A percentile compares a stretch with the other conserved stretches of the same genome.
These are phyloP conservation scores for Arabidopsis arenosa DNA, from an alignment of 345 rosid genomes.

Conservation along the genomic window DNA sequence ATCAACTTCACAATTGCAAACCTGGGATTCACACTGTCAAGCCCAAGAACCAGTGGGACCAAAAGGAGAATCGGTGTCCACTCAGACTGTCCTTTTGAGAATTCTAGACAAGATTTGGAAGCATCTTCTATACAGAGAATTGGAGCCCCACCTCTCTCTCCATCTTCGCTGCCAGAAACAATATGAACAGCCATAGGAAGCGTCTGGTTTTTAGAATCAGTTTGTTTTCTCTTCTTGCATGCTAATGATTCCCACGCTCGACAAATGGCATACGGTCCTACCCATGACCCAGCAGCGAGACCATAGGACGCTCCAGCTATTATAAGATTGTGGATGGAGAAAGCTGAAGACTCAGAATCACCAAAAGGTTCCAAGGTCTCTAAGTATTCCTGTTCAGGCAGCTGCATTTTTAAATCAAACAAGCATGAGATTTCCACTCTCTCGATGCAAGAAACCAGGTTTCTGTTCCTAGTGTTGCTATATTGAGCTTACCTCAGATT, in stretches of 20 bases:
- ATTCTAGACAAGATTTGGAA: constrained; percentile 65
- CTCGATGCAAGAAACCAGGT: not conserved
- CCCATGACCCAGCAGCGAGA: constrained; percentile 99
- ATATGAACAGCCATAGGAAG: constrained; percentile 91
- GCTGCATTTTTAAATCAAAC: constrained; percentile 57
- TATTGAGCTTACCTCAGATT: constrained; percentile 52
- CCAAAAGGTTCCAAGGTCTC: constrained; percentile 80
- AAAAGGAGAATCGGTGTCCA: constrained; percentile 87
- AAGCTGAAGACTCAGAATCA: constrained; percentile 67
- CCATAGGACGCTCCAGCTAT: constrained; percentile 75
- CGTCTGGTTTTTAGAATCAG: constrained; percentile 40
- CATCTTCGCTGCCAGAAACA: constrained; percentile 94
- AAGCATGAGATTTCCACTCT: constrained; percentile 26
- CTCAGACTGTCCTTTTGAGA: constrained; percentile 62
- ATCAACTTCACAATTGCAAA: constrained; percentile 38
- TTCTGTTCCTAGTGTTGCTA: not conserved
- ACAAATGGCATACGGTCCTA: constrained; percentile 95
- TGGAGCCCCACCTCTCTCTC: constrained; percentile 97
- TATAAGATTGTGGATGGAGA: constrained; percentile 91
- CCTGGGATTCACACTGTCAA: constrained; percentile 89
- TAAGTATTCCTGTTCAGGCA: constrained; percentile 63
- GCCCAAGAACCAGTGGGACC: constrained; percentile 98
- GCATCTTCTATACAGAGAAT: constrained; percentile 86
- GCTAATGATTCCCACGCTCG: constrained; percentile 83
- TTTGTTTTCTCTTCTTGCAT: constrained; percentile 57